Conservation (phyloP, 139 green algal species). For the Ostreobium quekettii region DNA sequence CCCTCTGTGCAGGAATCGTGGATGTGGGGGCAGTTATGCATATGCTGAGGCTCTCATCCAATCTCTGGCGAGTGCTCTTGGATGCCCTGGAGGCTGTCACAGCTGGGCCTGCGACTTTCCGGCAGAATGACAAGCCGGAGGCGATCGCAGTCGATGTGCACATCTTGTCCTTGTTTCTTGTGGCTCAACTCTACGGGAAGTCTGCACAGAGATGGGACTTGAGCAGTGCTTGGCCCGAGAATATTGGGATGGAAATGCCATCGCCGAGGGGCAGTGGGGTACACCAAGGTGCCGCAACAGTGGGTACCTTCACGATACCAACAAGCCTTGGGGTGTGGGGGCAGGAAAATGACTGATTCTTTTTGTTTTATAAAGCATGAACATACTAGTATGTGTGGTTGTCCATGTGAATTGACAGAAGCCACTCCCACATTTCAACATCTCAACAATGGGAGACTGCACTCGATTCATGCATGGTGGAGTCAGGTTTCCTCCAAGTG, state of each 20-base stretch:
- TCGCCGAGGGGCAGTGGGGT: not conserved
- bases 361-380: too few relatives aligned
- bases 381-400: too few relatives aligned
- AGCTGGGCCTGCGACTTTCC: not conserved
- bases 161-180: slow-evolving; percentile 5
- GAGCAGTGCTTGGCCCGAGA: not conserved
- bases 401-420: too few relatives aligned
- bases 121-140: not conserved
- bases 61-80: slow-evolving; percentile 2
- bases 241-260: not conserved
- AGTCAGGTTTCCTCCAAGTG: too few relatives aligned
- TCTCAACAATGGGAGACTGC: too few relatives aligned
- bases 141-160: not conserved
- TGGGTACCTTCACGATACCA: not conserved
- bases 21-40: not conserved
- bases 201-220: not conserved
- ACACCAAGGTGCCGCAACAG: not conserved
- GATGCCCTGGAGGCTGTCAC: not conserved
- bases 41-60: not conserved
- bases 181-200: slow-evolving; percentile 6
- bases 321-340: not conserved
- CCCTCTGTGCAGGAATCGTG: not conserved
- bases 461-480: too few relatives aligned
- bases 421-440: too few relatives aligned
- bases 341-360: not conserved